Base-by-base conservation (phyloP, 805 yeast species). In the Phaffomyces opuntiae region DNA sequence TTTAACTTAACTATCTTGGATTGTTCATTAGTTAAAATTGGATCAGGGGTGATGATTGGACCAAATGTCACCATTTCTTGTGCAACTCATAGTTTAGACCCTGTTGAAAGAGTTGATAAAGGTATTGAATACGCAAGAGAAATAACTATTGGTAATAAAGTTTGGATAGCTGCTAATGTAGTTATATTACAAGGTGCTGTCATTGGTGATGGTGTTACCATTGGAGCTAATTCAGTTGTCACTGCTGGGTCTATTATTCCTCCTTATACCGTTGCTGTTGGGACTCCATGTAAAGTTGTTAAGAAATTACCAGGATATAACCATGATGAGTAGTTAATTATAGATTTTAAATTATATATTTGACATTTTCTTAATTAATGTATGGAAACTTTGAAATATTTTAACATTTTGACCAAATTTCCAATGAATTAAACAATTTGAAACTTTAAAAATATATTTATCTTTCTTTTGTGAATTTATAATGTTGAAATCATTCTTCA, bases 221-320 rank as follows among this genome's bases (percentile, higher is more conserved):
- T 83, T 38, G 90, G 82, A 3, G 87, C 89, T 4, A 87, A 87
- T 5, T 65, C 82, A 8, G 80, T 81, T 3, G 87, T 84, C 21
- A 71, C 74, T 17, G 75, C 67, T 45, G 77, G 73, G 48, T 33
- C 44, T 9, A 44, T 45, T n/a, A 73, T 83, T 27, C 82, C 84
- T 0, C 65, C 74, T 3, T 65, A 71, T 47, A 65, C 75, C 0
- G 74, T 82, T 16, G 82, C 75, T 13, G 83, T 68, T n/a, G 90
- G 90, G 0, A 69, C 70, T 19, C 90, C 88, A 0, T 83, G 79
- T 7, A 68, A 62, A 49, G 73, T 78, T 11, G 57, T 75, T 34
- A 66, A 63, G 47, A 54, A 48, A 42, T n/a, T 55, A 24, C 45
- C 49, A 12, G 58, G 58, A 1, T 55, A 54, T 39, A 43, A 47